Evolutionary conservation across 106 monocot genomes (phyloP).

Genomic region (Alisma plantagoaquatica): DNA sequence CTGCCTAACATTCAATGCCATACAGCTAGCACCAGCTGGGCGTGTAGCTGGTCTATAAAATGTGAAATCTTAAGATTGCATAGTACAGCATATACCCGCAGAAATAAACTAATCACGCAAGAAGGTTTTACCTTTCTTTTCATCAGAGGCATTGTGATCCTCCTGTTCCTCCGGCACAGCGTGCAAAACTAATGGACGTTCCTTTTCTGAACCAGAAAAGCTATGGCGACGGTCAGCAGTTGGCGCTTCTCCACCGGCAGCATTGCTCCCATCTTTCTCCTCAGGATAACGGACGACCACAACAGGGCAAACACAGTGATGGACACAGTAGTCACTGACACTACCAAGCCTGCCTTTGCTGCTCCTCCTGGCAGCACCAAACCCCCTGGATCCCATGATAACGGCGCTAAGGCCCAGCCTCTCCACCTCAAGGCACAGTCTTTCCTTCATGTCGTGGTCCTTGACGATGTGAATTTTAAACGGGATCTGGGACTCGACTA

Average conservation of each 20-base stretch:
- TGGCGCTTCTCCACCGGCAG: conserved; percentile 2
- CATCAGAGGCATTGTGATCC: conserved; percentile 36
- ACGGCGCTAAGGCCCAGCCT: conserved; percentile 54
- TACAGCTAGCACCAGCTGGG: too few relatives aligned
- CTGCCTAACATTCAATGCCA: too few relatives aligned
- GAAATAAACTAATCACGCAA: too few relatives aligned
- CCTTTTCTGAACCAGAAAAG: conserved; percentile 1
- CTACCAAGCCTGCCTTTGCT: conserved; percentile 56
- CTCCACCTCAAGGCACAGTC: conserved; percentile 70
- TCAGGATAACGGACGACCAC: conserved; percentile 68
- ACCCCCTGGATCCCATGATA: conserved; percentile 69
- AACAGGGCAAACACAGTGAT: conserved; percentile 65
- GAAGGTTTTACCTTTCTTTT: conserved; percentile 32
- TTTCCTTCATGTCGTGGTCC: conserved; percentile 83
- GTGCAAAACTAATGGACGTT: conserved; percentile 15
- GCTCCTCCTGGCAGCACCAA: conserved; percentile 43
- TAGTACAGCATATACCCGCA: too few relatives aligned
- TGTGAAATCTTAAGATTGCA: too few relatives aligned
- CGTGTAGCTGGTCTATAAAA: too few relatives aligned
- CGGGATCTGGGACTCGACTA: conserved; percentile 49
- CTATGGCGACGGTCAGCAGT: too few relatives aligned
- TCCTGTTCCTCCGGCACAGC: conserved; percentile 43
- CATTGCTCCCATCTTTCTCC: conserved; percentile 21
- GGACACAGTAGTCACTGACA: too few relatives aligned
- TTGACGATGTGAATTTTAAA: conserved; percentile 79